These are phyloP conservation scores for Arthrocladium fulminans DNA, from an alignment of 2,329 filamentous ascomycete species.

Conservation along the genomic window DNA sequence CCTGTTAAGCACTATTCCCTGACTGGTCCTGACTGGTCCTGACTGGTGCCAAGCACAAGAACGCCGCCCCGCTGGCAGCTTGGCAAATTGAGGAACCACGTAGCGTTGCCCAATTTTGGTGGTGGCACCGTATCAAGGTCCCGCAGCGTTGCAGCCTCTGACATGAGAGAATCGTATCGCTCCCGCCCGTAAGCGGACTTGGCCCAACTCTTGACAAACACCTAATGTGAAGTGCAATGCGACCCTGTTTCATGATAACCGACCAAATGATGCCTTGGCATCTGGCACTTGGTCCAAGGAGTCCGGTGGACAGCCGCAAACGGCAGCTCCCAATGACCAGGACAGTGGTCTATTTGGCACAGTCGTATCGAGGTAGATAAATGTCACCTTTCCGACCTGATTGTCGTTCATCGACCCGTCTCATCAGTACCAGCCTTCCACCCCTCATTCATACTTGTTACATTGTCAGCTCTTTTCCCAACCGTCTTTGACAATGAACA, in stretches of 20 bases:
- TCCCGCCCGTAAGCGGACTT: constrained; percentile 5
- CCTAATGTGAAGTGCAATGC: neutral
- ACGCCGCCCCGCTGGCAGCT: neutral
- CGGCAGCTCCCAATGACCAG: neutral
- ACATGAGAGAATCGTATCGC: constrained; percentile 1
- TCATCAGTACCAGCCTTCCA: neutral
- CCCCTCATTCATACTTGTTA: neutral
- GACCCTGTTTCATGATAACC: neutral
- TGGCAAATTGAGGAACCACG: neutral
- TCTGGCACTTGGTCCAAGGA: neutral
- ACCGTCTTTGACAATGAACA: neutral
- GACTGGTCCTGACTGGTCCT: too few relatives aligned
- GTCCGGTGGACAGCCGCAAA: neutral
- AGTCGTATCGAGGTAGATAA: constrained; percentile 2
- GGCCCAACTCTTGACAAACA: neutral
- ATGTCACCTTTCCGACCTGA: neutral
- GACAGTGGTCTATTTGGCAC: neutral
- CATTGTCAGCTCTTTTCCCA: neutral
- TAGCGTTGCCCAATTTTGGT: neutral
- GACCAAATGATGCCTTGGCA: neutral
- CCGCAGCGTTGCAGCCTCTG: neutral
- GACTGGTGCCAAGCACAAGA: neutral
- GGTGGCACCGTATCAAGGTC: neutral
- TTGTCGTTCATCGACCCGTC: neutral
- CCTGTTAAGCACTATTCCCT: too few relatives aligned